Evolutionary conservation across 1,284 basidiomycete species (phyloP).

Genomic region (Agaricales sp.): DNA sequence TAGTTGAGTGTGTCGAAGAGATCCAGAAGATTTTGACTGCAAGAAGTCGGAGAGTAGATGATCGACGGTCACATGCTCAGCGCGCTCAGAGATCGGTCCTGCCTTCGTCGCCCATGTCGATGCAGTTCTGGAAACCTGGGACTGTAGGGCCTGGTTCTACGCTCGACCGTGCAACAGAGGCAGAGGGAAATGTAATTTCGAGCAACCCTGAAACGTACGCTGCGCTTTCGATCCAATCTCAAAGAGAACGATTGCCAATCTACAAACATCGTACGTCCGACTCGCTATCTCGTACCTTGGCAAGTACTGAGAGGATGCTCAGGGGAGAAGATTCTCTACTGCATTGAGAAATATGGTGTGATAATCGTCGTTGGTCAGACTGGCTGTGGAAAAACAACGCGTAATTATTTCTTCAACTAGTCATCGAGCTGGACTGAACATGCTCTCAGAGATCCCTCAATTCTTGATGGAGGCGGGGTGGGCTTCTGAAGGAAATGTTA

Average conservation of each 20-base stretch:
- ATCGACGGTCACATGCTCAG: neutral
- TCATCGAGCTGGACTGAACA: slow-evolving; percentile 3
- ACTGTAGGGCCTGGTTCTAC: slow-evolving; percentile 79
- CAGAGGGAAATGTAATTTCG: slow-evolving; percentile 58
- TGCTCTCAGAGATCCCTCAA: slow-evolving; percentile 76
- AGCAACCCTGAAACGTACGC: slow-evolving; percentile 46
- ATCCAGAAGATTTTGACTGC: neutral
- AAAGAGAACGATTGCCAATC: slow-evolving; percentile 79
- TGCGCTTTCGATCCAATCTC: slow-evolving; percentile 55
- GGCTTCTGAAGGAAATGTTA: slow-evolving; percentile 69
- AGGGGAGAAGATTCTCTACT: slow-evolving; percentile 76
- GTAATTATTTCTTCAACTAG: slow-evolving; percentile 35
- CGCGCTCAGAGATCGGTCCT: neutral
- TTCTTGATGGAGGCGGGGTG: slow-evolving; percentile 88
- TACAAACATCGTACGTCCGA: slow-evolving; percentile 70
- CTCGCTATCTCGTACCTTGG: neutral
- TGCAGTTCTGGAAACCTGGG: slow-evolving; percentile 78
- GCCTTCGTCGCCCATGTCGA: slow-evolving; percentile 24
- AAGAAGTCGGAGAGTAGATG: neutral
- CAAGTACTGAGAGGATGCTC: slow-evolving; percentile 3
- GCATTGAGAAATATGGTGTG: slow-evolving; percentile 76
- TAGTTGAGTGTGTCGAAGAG: neutral
- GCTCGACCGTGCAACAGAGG: slow-evolving; percentile 75
- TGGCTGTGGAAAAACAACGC: slow-evolving; percentile 96
- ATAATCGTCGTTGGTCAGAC: slow-evolving; percentile 92